Base-by-base conservation (phyloP, 805 yeast genomes). In the Citeromyces matritensis region DNA sequence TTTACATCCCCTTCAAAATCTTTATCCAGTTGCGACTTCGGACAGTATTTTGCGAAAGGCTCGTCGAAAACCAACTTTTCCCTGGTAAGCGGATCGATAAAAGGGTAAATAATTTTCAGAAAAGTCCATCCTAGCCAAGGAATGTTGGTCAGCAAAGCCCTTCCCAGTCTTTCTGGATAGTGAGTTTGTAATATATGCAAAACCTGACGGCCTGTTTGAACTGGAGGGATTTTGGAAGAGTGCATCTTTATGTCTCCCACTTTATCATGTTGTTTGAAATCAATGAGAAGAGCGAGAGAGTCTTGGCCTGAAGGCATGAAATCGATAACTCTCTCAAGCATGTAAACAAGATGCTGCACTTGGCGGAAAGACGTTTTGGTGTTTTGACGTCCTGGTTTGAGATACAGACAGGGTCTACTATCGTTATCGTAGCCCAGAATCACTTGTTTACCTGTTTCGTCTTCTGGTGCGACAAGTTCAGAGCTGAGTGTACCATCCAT, bases 291-390 rank as follows among this genome's bases (percentile, higher is more conserved):
- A 1, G 97, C 95, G 33, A 91, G 60, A 9, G 93, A 78, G 48
- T 88, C 98, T 55, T 91, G 98, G 14, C 97, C 97, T 0, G 84
- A 66, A 1, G 96, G 95, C 96, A 91, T 88, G 53, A 70, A 82
- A 52, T 85, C 93, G 35, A 88, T 86, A 27, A 81, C 94, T 36
- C 86, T 66, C 54, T 91, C 99, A 33, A 91, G 63, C 85, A 79
- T 79, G 58, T 65, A 88, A 5, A 91, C 97, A 49, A 91, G 61
- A 50, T 85, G 95, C 54, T 91, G 94, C n/a, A 91, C 95, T 49
- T 91, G 99, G 43, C 88, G 69, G 39, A 73, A 78, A 1, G 91
- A 72, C 3, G 91, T 73, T 47, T 83, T 82, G 10, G 99, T 91
- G 57, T 91, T 91, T 55, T 91, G 98, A 49, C 94, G 70, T 9